Base-by-base conservation (phyloP, 2,329 filamentous ascomycete genomes). In the Trichophyton rubrum region DNA sequence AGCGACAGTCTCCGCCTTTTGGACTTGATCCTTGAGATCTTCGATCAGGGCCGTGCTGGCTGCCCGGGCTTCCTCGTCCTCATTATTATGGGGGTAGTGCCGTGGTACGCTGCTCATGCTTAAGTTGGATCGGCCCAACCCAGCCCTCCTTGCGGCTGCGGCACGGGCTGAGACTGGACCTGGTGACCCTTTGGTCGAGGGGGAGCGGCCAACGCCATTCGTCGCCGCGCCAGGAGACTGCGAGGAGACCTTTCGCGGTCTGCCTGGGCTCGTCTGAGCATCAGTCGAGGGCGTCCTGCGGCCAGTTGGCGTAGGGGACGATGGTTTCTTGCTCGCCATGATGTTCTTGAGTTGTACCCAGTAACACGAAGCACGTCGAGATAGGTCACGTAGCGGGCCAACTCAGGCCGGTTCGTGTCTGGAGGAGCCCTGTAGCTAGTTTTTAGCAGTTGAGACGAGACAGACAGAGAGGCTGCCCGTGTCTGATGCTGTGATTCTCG, bases 21-120 rank as follows among this genome's bases (percentile, higher is more conserved):
- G 83, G 58, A 96, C 79, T 61, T 89, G 85, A 65, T 90, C 85
- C 74, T 90, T 90, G 62, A 96, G 78, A 65, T 96, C 90, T 65
- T 95, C 89, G 62, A 96, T 81, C 61, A 88, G 78, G 15, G 88
- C 86, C 47, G 89, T 80, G 64, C 87, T 86, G 73, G 93, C 90
- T 17, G 89, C 90, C 66, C 88, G 85, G 64, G 85, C 85, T 58
- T 91, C 87, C 65, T 90, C 82, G 60, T 89, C 85, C 56, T 73
- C 73, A 38, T 78, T 43, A 55, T 43, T 55, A 62, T 81, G 80
- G 58, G 79, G 75, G 47, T 73, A 70, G 56, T 72, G 69, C 61
- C 77, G 77, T 63, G 78, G 72, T 27, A 75, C 70, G 61, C 70
- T 75, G 40, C 72, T 75, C 67, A 72, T 73, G 68, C 73, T 76